Percentiles rank a stretch among this genome's conserved stretches.
These are phyloP conservation scores for Atractiella rhizophila DNA, from an alignment of 768 basidiomycete species.

Conservation along the genomic window DNA sequence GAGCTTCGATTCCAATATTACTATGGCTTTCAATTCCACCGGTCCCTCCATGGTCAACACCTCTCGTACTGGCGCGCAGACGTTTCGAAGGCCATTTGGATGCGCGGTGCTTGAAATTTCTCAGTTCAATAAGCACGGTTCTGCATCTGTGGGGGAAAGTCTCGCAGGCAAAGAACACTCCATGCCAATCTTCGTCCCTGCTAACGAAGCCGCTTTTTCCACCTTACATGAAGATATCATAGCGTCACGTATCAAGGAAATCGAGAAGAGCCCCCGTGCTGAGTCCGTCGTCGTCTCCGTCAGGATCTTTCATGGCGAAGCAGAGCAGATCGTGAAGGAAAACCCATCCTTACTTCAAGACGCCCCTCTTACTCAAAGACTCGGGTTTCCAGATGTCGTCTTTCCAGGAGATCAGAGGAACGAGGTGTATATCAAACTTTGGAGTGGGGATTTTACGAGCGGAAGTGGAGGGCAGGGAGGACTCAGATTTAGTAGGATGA, in stretches of 20 bases:
- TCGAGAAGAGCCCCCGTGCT: conserved; percentile 64
- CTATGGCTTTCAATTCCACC: too few relatives aligned
- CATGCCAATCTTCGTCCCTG: conserved; percentile 67
- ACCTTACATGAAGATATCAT: conserved; percentile 92
- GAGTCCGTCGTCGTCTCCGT: conserved; percentile 60
- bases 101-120: conserved; percentile 74
- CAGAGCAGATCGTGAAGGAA: conserved; percentile 45
- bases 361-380: conserved; percentile 51
- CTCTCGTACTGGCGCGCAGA: conserved; percentile 9
- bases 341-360: conserved; percentile 62
- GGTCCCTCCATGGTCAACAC: conserved; percentile 10
- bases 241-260: conserved; percentile 46
- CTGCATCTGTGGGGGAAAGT: conserved; percentile 28
- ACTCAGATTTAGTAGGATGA: conserved; percentile 21
- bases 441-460: conserved; percentile 64
- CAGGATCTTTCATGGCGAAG: conserved; percentile 67
- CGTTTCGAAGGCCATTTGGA: conserved; percentile 70
- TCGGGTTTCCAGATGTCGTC: conserved; percentile 89
- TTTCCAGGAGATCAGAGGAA: conserved; percentile 80
- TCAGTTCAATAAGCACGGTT: conserved; percentile 26
- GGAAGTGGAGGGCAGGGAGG: conserved; percentile 15
- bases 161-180: conserved; percentile 47
- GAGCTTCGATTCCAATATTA: too few relatives aligned
- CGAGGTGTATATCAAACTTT: conserved; percentile 84
- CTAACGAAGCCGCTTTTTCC: conserved; percentile 61